A percentile compares a stretch with the other conserved stretches of the same genome.
Evolutionary conservation across 306 rosid genomes (phyloP).

Genomic region (Sicyos edulis): DNA sequence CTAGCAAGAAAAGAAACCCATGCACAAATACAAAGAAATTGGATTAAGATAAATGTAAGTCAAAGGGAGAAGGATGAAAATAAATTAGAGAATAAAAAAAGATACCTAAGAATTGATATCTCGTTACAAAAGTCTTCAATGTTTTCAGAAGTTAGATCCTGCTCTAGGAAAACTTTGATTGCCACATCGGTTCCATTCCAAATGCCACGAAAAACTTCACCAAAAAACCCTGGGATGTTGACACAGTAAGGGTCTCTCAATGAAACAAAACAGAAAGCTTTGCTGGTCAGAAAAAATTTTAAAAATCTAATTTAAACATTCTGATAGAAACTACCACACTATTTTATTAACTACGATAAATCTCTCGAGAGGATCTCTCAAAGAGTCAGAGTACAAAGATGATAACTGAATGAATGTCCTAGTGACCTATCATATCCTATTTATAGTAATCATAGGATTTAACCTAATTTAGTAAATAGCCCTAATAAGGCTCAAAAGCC

Average conservation of each 20-base stretch:
- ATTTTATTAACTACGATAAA: no score
- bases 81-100: not conserved
- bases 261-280: not conserved
- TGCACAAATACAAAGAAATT: conserved; percentile 20
- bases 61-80: conserved; percentile 1
- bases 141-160: conserved; percentile 90
- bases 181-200: conserved; percentile 99
- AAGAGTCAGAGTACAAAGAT: no score
- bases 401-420: no score
- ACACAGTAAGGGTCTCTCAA: conserved; percentile 15
- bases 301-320: not conserved
- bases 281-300: not conserved
- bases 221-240: conserved; percentile 73
- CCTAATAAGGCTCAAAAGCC: no score
- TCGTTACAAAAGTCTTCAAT: conserved; percentile 98
- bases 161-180: conserved; percentile 90
- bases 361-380: no score
- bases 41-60: conserved; percentile 36
- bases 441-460: no score
- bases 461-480: no score
- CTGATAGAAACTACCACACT: no score
- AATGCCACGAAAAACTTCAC: conserved; percentile 91
- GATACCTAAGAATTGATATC: conserved; percentile 87
- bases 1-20: conserved; percentile 41
- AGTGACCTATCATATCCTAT: no score